Base-by-base conservation (phyloP, 192 early-diverging fungal genomes). In the Mortierella hygrophila region DNA sequence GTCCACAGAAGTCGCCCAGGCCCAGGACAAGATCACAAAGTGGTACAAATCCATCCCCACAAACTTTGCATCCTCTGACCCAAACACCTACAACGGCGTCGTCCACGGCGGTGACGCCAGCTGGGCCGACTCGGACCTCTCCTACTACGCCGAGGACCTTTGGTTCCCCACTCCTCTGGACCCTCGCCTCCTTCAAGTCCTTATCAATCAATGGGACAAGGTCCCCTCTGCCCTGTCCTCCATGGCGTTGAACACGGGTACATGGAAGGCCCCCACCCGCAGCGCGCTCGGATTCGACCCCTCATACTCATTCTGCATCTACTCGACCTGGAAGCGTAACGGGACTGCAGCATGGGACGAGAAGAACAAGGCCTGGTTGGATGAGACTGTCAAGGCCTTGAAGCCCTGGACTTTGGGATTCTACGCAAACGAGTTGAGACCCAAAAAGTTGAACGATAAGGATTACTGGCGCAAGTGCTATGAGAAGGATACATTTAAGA, bases 301-400 rank as follows among this genome's bases (percentile, higher is more conserved):
- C 73, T 88, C 84, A 1, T 86, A 86, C 79, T 80, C 84, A 0
- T 70, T 86, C 37, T 80, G 79, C 49, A 74, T 86, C 38, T 86
- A 86, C 79, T 86, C 84, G 23, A 78, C 79, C 72, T 86, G 84
- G 84, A 86, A 86, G 75, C 84, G 84, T 37, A 86, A 86, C 54
- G 84, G 84, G 6, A 81, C 79, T 40, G 79, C 79, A n/a, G 40
- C 78, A 3, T 86, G 84, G 84, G 84, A 86, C 57, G 40, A 72
- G 26, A 21, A 63, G 40, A 86, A 86, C 79, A 86, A 81, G 79
- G 71, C 40, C 6, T 86, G 84, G 84, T 77, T 81, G 75, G 84
- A 86, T 21, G 84, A 86, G 84, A 86, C 84, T 55, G 71, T 86
- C 57, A 86, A 86, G 63, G 76, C 71, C 20, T 57, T 86, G 52